Conservation (phyloP, 495 filamentous ascomycete species). For the Penicillium argentinense region DNA sequence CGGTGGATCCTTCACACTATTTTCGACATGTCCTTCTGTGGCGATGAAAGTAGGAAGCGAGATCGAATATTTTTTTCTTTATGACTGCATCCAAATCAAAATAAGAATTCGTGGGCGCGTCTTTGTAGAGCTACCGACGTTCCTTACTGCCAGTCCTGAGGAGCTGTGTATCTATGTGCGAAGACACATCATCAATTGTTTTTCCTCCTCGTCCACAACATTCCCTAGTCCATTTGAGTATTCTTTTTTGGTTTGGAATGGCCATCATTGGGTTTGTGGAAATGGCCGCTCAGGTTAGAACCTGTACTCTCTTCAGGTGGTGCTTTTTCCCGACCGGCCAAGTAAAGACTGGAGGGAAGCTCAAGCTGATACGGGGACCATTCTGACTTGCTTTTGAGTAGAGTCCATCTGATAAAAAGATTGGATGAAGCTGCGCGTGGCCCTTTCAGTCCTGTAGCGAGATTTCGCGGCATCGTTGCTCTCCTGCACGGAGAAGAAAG, state of each 20-base stretch:
- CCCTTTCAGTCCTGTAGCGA: too few species aligned
- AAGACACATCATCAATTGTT: not conserved
- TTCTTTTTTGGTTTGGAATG: too few species aligned
- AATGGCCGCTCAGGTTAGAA: too few species aligned
- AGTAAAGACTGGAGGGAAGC: constrained; percentile 1
- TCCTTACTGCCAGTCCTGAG: not conserved
- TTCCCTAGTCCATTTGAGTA: too few species aligned
- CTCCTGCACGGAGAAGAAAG: not conserved
- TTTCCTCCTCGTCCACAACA: not conserved
- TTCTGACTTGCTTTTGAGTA: not conserved
- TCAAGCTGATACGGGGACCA: not conserved
- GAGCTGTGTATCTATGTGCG: not conserved
- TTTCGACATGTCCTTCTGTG: not conserved
- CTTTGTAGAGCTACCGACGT: not conserved
- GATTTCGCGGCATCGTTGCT: too few species aligned
- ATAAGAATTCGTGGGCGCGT: not conserved
- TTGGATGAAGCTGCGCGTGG: not conserved
- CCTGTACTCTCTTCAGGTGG: not conserved
- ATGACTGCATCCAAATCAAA: not conserved
- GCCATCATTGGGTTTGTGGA: too few species aligned
- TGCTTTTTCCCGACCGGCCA: not conserved
- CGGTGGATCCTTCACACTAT: not conserved
- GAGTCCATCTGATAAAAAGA: not conserved
- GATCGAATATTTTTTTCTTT: not conserved
- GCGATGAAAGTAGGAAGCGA: not conserved